Conservation (phyloP, 2,329 filamentous ascomycete species). For the Chaetomium sp. region DNA sequence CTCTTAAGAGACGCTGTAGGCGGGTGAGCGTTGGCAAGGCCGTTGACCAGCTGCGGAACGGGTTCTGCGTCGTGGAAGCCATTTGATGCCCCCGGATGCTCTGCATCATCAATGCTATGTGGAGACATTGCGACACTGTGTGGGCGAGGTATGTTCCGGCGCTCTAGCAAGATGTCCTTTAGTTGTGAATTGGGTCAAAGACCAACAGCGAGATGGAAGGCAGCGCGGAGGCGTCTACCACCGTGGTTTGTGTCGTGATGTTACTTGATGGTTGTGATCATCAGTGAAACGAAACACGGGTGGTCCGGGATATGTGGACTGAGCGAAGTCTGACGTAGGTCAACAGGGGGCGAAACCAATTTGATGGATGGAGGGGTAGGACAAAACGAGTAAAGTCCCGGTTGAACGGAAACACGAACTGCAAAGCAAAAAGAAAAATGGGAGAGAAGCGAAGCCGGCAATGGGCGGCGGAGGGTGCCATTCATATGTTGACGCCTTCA, state of each 20-base stretch:
- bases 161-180: neutral
- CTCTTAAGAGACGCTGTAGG: slow-evolving; percentile 16
- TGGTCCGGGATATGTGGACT: neutral
- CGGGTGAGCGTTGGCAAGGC: neutral
- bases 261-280: neutral
- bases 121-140: slow-evolving; percentile 20
- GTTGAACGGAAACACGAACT: neutral
- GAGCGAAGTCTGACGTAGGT: neutral
- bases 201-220: no score
- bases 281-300: neutral
- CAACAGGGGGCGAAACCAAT: neutral
- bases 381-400: neutral
- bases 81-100: slow-evolving; percentile 5
- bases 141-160: neutral
- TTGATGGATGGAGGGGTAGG: neutral
- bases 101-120: slow-evolving; percentile 19
- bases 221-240: neutral
- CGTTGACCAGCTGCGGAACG: slow-evolving; percentile 9
- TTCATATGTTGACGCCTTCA: slow-evolving; percentile 4
- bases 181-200: neutral
- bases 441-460: slow-evolving; percentile 1
- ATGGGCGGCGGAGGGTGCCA: neutral
- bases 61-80: slow-evolving; percentile 10
- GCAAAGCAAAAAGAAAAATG: neutral
- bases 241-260: neutral